A percentile compares a stretch with the other conserved stretches of the same genome.
Conservation (phyloP, 2,329 filamentous ascomycete species). For the Diaporthe citri region DNA sequence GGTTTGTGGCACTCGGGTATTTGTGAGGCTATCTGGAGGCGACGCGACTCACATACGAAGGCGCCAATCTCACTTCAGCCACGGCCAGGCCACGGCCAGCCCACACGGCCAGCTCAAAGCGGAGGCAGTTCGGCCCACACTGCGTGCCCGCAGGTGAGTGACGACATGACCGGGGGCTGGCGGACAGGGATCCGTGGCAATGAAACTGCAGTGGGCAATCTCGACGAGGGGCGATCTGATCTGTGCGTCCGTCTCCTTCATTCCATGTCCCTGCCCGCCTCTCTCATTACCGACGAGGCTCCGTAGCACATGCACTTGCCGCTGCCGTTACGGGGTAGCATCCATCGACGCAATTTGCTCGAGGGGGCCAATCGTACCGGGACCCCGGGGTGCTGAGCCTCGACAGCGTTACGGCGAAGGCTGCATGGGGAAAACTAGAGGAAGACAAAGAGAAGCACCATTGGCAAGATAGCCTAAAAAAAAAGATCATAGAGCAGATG, state of each 20-base stretch:
- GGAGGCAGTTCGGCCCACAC: conserved; percentile 16
- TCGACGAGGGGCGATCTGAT: conserved; percentile 28
- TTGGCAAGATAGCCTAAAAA: not conserved
- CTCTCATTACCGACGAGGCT: conserved; percentile 31
- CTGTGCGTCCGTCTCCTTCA: conserved; percentile 24
- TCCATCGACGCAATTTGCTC: conserved; percentile 19
- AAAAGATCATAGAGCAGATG: not conserved
- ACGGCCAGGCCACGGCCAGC: not conserved
- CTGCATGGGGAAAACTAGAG: conserved; percentile 18
- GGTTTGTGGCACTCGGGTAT: conserved; percentile 10
- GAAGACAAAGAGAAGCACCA: conserved; percentile 20
- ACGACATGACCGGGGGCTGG: conserved; percentile 20
- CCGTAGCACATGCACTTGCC: conserved; percentile 17
- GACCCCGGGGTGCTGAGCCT: conserved; percentile 10
- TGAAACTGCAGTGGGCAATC: conserved; percentile 18
- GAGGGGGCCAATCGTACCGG: conserved; percentile 8
- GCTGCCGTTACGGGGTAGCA: conserved; percentile 21
- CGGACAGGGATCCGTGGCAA: conserved; percentile 25
- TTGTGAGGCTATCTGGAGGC: conserved; percentile 28
- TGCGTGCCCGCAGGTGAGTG: conserved; percentile 9
- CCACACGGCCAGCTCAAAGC: conserved; percentile 13
- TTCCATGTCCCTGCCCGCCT: conserved; percentile 25
- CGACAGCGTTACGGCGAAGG: not conserved
- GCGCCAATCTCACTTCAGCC: conserved; percentile 17
- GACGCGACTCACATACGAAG: conserved; percentile 32